Evolutionary conservation across 176 grass and related monocot genomes (phyloP).

Genomic region (Pontederia crassipes): DNA sequence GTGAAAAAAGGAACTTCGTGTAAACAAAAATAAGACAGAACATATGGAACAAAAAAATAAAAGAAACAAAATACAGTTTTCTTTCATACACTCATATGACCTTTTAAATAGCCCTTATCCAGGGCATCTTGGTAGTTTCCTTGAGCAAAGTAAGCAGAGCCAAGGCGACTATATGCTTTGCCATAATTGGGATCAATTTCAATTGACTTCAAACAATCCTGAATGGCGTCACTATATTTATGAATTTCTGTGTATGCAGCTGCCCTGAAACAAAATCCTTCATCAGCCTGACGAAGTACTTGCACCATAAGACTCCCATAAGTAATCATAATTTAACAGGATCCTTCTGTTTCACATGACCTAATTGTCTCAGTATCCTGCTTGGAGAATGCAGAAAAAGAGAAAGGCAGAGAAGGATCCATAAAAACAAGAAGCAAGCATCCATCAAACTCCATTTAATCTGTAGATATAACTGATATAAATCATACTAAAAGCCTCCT

Average conservation of each 20-base stretch:
- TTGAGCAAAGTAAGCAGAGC: constrained; percentile 34
- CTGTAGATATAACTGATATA: too few species aligned
- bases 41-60: background rate
- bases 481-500: too few species aligned
- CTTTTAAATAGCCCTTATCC: constrained; percentile 26
- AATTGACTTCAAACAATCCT: constrained; percentile 61
- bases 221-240: constrained; percentile 52
- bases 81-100: background rate
- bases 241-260: constrained; percentile 58
- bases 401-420: too few species aligned
- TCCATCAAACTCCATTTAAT: too few species aligned
- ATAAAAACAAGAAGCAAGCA: too few species aligned
- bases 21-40: background rate
- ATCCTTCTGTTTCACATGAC: too few species aligned
- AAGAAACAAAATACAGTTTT: background rate
- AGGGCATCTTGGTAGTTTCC: constrained; percentile 29
- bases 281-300: background rate
- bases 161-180: constrained; percentile 45
- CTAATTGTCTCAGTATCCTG: too few species aligned
- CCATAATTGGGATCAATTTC: constrained; percentile 69
- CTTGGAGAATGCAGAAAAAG: too few species aligned
- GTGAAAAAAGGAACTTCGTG: too few species aligned
- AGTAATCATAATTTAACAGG: too few species aligned
- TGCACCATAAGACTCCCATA: too few species aligned
- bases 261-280: constrained; percentile 49